Base-by-base conservation (phyloP, 805 yeast species). In the Yarrowia hollandica region DNA sequence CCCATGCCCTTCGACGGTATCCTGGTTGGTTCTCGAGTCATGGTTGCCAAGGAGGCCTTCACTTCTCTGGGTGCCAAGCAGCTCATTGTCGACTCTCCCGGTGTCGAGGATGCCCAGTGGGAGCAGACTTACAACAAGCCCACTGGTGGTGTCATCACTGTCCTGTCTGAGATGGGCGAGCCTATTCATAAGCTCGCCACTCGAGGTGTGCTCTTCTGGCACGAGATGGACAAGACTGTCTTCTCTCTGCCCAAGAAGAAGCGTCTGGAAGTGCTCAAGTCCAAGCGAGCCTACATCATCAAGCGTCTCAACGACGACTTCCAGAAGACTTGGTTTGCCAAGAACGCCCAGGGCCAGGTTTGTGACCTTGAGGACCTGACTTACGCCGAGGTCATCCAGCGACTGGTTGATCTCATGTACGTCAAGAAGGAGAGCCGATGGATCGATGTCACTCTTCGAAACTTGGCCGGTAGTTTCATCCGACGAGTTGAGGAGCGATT, bases 1-100 rank as follows among this genome's bases (percentile, higher is more conserved):
- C 91, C 95, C 68, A 94, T 94, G 99, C 99, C 99, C 62, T 94
- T 89, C 68, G 99, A 94, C 74, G 99, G 98, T 80, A 84, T 91
- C 70, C 77, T 94, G 72, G 86, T 90, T 67, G 99, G 99, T 69
- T 90, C 97, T 42, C 84, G 98, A 76, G 96, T 90, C 59, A 94
- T 94, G 98, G 86, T 89, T 66, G 96, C 99, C 61, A 88, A 88
- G 79, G 99, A 94, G 79, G 92, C 96, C 54, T 83, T 83, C 73
- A 92, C 99, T 59, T 88, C 97, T 46, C 87, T 86, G 68, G 97
- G 82, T 62, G 99, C 97, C 61, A 94, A 94, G 79, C 78, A 83
- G 74, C 91, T 96, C 44, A 94, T 94, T 77, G 91, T 90, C 61
- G 81, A 82, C 31, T 90, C 96, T 67, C 71, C 94, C 35, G 99